These are phyloP conservation scores for Plasmodium ovale DNA, from an alignment of 169 alveolate species.

Conservation along the genomic window DNA sequence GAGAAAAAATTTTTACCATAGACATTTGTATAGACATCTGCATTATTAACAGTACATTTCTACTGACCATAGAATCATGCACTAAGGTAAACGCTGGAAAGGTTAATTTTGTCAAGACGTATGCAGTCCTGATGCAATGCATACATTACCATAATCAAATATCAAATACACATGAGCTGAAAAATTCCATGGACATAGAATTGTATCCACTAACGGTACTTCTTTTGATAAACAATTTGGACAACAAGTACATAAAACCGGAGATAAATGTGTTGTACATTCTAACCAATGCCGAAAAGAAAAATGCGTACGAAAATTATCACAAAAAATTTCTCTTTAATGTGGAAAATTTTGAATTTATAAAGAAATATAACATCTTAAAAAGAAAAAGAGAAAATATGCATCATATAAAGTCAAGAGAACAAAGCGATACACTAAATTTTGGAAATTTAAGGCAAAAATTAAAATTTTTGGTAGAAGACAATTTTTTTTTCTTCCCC, in stretches of 20 bases:
- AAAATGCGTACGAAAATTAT: conserved; percentile 16
- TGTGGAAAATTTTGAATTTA: conserved; percentile 43
- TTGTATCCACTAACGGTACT: conserved; percentile 63
- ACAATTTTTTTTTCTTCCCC: conserved; percentile 49
- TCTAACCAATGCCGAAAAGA: conserved; percentile 30
- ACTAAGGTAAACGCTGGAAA: conserved; percentile 27
- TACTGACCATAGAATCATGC: conserved; percentile 51
- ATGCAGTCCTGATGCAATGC: conserved; percentile 72
- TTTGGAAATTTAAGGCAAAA: conserved; percentile 43
- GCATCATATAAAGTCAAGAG: conserved; percentile 1
- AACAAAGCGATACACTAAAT: conserved; percentile 17
- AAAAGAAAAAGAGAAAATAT: conserved; percentile 17
- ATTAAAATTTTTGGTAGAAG: conserved; percentile 61
- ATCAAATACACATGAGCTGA: conserved; percentile 71
- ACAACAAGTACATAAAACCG: conserved; percentile 64
- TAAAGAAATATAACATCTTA: conserved; percentile 49
- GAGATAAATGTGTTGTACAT: conserved; percentile 60
- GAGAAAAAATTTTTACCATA: conserved; percentile 73
- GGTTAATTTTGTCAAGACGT: conserved; percentile 63
- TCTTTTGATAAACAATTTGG: conserved; percentile 55
- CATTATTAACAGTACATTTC: conserved; percentile 57
- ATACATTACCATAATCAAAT: conserved; percentile 75
- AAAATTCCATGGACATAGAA: conserved; percentile 63
- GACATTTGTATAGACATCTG: conserved; percentile 69
- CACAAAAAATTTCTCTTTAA: conserved; percentile 37